Evolutionary conservation across 2,329 filamentous ascomycete species (phyloP).

Genomic region (Paraphoma chrysanthemicola): DNA sequence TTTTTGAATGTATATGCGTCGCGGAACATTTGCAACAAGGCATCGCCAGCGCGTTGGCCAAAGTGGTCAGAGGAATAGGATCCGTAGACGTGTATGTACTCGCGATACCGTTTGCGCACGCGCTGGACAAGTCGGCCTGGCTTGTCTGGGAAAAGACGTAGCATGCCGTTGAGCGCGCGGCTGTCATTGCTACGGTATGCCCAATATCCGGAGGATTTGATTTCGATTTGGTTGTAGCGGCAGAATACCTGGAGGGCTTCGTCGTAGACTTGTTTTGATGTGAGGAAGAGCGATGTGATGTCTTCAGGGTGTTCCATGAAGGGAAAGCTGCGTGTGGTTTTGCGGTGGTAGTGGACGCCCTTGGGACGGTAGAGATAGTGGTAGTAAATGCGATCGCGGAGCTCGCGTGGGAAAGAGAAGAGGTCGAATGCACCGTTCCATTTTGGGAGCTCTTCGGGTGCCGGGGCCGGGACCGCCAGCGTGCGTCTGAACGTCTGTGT

Average conservation of each 20-base stretch:
- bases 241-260: constrained; percentile 26
- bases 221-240: constrained; percentile 13
- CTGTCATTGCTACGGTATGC: neutral
- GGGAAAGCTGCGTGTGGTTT: neutral
- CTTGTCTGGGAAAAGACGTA: constrained; percentile 24
- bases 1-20: constrained; percentile 16
- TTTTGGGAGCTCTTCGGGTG: neutral
- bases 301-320: constrained; percentile 3
- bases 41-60: neutral
- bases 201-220: neutral
- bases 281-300: constrained; percentile 19
- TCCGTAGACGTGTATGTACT: neutral
- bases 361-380: constrained; percentile 16
- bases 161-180: constrained; percentile 4
- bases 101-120: neutral
- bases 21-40: constrained; percentile 10
- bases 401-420: constrained; percentile 26
- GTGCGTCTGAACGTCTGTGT: neutral
- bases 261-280: constrained; percentile 22
- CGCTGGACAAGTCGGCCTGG: constrained; percentile 10
- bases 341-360: constrained; percentile 8
- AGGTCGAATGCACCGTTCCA: constrained; percentile 23
- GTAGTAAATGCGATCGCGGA: constrained; percentile 29
- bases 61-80: neutral
- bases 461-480: neutral